Evolutionary conservation across 2,329 filamentous ascomycete genomes (phyloP).

Genomic region (Penicillium sp.): DNA sequence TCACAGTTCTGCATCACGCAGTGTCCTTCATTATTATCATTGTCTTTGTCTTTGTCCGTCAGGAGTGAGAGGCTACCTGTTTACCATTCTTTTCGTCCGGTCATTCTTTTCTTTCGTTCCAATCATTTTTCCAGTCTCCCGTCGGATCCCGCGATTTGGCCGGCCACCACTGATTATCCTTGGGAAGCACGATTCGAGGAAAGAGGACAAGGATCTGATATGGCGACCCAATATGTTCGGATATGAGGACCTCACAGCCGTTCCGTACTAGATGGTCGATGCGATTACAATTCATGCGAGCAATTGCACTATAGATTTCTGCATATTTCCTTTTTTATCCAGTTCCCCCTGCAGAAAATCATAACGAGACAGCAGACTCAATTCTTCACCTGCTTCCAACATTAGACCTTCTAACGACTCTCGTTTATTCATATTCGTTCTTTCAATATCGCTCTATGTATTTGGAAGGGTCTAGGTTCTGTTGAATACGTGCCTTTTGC

Average conservation of each 20-base stretch:
- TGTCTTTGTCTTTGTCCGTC: neutral
- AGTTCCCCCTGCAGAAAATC: neutral
- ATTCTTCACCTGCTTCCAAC: neutral
- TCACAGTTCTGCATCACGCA: slow-evolving; percentile 3
- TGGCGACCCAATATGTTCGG: slow-evolving; percentile 2
- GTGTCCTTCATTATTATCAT: neutral
- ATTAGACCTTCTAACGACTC: neutral
- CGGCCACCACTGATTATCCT: neutral
- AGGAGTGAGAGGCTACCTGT: neutral
- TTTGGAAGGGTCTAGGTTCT: neutral
- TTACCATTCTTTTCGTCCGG: neutral
- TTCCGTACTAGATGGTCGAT: slow-evolving; percentile 1
- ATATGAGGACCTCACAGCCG: slow-evolving; percentile 1
- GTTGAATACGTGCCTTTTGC: neutral
- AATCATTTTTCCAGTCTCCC: neutral
- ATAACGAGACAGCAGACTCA: neutral
- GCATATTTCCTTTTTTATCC: neutral
- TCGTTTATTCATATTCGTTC: slow-evolving; percentile 6
- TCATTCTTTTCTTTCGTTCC: neutral
- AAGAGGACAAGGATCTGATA: neutral
- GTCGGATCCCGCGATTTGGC: neutral
- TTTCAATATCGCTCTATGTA: neutral
- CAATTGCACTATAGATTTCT: neutral
- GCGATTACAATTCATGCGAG: neutral
- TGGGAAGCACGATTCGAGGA: neutral